Evolutionary conservation across 169 alveolate species (phyloP), one percentile per base, ranked within the genome.

Genomic region (Plasmodium gonderi): DNA sequence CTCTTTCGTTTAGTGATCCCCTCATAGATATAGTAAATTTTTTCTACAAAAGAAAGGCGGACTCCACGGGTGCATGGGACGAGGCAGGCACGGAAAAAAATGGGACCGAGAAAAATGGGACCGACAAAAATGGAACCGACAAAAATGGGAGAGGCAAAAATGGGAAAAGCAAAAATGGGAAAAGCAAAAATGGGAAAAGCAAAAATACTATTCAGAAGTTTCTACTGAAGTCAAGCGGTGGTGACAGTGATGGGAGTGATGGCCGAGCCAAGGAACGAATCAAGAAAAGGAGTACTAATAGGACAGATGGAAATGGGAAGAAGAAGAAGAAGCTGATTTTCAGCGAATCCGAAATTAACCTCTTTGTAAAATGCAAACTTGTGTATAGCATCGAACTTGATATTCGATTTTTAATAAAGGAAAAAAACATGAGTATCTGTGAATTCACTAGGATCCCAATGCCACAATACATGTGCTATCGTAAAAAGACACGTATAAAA

Each of bases 381-480:
- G 42, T 54, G 26, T 54, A 95, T 47, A 79, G 44, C 79, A 36
- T 91, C 23, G 77, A 87, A 36, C 68, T 95, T 26, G 97, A 95
- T 29, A 94, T 77, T 40, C 79, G 97, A 83, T 92, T 95, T 91
- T 60, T 96, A 60, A 78, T 83, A 65, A 85, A 90, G 45, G 98
- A 96, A 82, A 91, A 92, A 78, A 96, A 95, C 78, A 87, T 96
- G 95, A 95, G 95, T 49, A 92, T 96, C 49, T 96, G 98, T 81
- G 91, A 91, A 44, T 85, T 92, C 76, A 92, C 97, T 14, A 94
- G 77, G 69, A 96, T 95, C 7, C 97, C 97, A 23, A 95, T 96
- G 90, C 98, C 98, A 8, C 98, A 96, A 91, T 83, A 94, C 49
- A 83, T 96, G 38, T 94, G 97, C 3, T 92, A 92, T 36, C 77